Base-by-base conservation (phyloP, 495 filamentous ascomycete species). In the Annulohypoxylon bovei region DNA sequence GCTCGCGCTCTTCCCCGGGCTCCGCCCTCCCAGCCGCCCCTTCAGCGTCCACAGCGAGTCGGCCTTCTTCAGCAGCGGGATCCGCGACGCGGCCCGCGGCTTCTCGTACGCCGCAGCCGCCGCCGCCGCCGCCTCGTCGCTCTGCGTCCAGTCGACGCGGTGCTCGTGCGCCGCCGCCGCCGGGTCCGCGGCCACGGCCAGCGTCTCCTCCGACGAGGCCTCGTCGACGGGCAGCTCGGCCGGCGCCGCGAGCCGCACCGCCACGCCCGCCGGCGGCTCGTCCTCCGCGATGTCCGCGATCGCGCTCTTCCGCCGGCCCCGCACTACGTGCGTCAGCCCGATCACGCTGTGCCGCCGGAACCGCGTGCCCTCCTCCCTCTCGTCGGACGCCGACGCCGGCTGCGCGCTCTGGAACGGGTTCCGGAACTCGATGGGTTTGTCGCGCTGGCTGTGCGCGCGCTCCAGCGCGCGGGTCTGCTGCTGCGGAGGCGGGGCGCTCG, bases 91-190 rank as follows among this genome's bases (percentile, higher is more conserved):
- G 12, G 65, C 16, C 56, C 71, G 64, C 23, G 46, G 62, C 44
- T 52, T 74, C 62, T 65, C 62, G 52, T 37, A 32, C 4, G 20
- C 11, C 75, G 83, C 80, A 70, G 61, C 62, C 46, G 50, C 44
- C 12, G 61, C 20, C 11, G 71, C 33, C 30, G 74, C 32, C 4
- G 20, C 11, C 75, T 84, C 80, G 71, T 83, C 82, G 68, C 78
- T 80, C 72, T 83, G 80, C 56, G 80, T 79, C 82, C 82, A 84
- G 67, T 84, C 82, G 49, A 80, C 79, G 30, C 81, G 79, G 39
- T 78, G 78, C 28, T 73, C 69, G 16, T 65, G 18, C 18, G 61
- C 62, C 46, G 50, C 44, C 12, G 61, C 20, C 11, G 71, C 33
- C 30, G 74, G 68, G 0, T 65, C 53, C 0, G 63, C 25, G 42